Conservation (phyloP, 2,329 filamentous ascomycete genomes). For the Juglanconis juglandina region DNA sequence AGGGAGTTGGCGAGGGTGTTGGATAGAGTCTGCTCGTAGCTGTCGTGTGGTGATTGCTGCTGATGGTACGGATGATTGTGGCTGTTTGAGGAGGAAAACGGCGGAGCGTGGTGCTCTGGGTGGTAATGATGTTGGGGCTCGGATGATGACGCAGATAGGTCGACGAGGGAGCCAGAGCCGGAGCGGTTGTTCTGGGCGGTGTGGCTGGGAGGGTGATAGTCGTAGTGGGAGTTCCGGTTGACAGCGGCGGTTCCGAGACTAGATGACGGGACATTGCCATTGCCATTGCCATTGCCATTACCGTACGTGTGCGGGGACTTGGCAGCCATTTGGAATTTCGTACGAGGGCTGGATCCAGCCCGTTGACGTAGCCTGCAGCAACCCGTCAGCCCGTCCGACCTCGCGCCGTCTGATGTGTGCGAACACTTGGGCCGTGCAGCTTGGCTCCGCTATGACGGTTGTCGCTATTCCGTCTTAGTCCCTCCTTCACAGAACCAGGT, state of each 20-base stretch:
- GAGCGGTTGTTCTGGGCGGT: not conserved
- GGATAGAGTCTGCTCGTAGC: conserved; percentile 13
- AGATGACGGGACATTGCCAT: not conserved
- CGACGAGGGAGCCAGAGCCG: not conserved
- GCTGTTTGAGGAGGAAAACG: not conserved
- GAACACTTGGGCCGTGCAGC: too few species aligned
- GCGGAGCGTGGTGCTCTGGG: not conserved
- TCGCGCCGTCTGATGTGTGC: too few species aligned
- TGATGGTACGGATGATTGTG: not conserved
- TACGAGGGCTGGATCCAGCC: not conserved
- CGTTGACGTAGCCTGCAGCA: not conserved
- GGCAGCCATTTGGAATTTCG: conserved; percentile 9
- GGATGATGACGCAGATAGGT: conserved; percentile 12
- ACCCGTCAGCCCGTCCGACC: not conserved
- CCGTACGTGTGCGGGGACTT: conserved; percentile 5
- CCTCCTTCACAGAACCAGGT: not conserved
- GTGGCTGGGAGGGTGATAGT: not conserved
- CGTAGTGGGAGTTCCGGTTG: conserved; percentile 3
- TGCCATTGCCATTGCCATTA: not conserved
- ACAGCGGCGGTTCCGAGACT: conserved; percentile 11
- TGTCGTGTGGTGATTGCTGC: not conserved
- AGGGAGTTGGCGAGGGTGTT: conserved; percentile 22
- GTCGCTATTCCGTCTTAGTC: not conserved
- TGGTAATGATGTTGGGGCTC: conserved; percentile 4
- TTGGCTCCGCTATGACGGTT: not conserved